phyloP scores from a whole-genome alignment of 805 yeast genomes.

The Nakazawaea ernobii region DNA sequence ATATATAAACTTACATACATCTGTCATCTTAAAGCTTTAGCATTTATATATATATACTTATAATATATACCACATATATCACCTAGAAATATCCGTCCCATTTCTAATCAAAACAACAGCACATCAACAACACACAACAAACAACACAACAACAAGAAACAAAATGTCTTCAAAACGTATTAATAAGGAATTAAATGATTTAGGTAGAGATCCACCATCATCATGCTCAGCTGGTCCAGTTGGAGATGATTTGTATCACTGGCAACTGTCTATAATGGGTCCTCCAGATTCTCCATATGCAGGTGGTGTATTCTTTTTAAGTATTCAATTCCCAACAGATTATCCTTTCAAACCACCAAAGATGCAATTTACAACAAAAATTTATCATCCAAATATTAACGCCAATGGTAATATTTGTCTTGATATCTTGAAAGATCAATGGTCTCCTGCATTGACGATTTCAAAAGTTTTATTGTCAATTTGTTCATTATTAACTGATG shows the following conservation, averaged over 20 bases:
- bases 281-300: constrained; percentile 89
- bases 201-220: constrained; percentile 98
- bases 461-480: constrained; percentile 92
- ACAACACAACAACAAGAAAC: constrained; percentile 7
- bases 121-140: background rate
- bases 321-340: constrained; percentile 98
- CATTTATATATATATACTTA: too few species aligned
- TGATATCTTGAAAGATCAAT: constrained; percentile 94
- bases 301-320: constrained; percentile 87
- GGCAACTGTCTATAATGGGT: constrained; percentile 99
- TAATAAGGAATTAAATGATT: constrained; percentile 89
- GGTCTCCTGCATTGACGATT: constrained; percentile 98
- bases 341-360: constrained; percentile 99
- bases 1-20: too few species aligned
- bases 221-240: constrained; percentile 99
- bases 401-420: constrained; percentile 94
- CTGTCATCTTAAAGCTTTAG: too few species aligned
- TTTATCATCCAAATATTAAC: constrained; percentile 96
- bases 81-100: constrained; percentile 11
- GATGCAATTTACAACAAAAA: constrained; percentile 86
- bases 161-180: constrained; percentile 90
- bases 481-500: constrained; percentile 93
- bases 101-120: constrained; percentile 1
- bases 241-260: constrained; percentile 95
- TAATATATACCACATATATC: too few species aligned